Evolutionary conservation across 805 yeast species (phyloP).

Genomic region (Teunomyces panamensis): DNA sequence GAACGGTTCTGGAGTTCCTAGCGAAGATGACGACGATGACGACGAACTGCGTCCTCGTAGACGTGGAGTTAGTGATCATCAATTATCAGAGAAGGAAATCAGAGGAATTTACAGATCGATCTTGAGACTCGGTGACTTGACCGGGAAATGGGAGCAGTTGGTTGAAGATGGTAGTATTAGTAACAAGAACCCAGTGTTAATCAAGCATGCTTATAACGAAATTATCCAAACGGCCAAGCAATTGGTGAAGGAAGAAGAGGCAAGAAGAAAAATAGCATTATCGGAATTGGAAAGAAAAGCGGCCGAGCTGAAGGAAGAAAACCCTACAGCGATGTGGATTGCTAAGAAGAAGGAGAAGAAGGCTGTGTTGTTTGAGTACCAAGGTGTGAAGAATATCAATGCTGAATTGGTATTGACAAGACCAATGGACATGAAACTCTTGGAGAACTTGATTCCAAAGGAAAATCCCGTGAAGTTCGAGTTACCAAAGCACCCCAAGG

Average conservation of each 20-base stretch:
- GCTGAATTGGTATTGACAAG: conserved; percentile 84
- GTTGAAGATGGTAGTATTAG: conserved; percentile 88
- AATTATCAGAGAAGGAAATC: conserved; percentile 80
- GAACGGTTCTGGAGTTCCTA: conserved; percentile 19
- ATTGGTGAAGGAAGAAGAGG: conserved; percentile 63
- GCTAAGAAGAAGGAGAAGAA: conserved; percentile 79
- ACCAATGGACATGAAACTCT: conserved; percentile 75
- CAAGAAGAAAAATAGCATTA: conserved; percentile 52
- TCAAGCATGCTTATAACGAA: conserved; percentile 75
- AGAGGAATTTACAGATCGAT: conserved; percentile 83
- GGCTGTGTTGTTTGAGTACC: conserved; percentile 85
- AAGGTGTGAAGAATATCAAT: conserved; percentile 82
- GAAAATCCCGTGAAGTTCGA: conserved; percentile 61
- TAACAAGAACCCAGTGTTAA: conserved; percentile 74
- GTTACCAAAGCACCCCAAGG: conserved; percentile 63
- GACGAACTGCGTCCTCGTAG: conserved; percentile 22
- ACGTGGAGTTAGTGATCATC: conserved; percentile 35
- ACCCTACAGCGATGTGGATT: conserved; percentile 52
- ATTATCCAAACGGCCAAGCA: conserved; percentile 60
- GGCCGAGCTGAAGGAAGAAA: conserved; percentile 48
- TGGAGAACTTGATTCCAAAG: conserved; percentile 51
- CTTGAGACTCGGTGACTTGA: conserved; percentile 75
- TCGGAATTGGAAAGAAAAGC: conserved; percentile 62
- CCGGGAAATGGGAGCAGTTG: conserved; percentile 75
- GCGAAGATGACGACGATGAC: conserved; percentile 29